A percentile compares a stretch with the other conserved stretches of the same genome.
Evolutionary conservation across 371 early-diverging fungal species (phyloP).

Genomic region (Haplosporangium sp.): DNA sequence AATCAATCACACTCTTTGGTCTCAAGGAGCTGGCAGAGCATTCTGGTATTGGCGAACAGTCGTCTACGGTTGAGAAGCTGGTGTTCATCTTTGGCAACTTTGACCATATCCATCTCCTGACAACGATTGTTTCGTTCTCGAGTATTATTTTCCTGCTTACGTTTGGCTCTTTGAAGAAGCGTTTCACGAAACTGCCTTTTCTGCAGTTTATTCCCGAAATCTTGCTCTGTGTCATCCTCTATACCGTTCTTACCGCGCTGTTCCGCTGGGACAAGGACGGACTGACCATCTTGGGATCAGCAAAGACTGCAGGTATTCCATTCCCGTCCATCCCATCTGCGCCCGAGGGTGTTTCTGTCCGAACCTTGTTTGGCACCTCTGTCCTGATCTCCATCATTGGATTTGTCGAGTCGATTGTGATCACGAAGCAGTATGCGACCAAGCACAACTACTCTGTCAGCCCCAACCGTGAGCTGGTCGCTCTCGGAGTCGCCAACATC

Average conservation of each 20-base stretch:
- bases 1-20: slow-evolving; percentile 82
- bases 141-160: slow-evolving; percentile 75
- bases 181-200: slow-evolving; percentile 58
- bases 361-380: slow-evolving; percentile 56
- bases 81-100: slow-evolving; percentile 67
- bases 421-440: slow-evolving; percentile 89
- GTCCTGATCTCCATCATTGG: slow-evolving; percentile 92
- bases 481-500: slow-evolving; percentile 88
- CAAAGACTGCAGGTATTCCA: slow-evolving; percentile 71
- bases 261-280: slow-evolving; percentile 78
- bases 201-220: slow-evolving; percentile 89
- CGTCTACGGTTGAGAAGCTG: slow-evolving; percentile 81
- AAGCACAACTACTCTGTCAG: slow-evolving; percentile 89
- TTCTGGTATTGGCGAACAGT: slow-evolving; percentile 68
- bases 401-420: slow-evolving; percentile 94
- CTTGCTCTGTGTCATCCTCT: slow-evolving; percentile 78
- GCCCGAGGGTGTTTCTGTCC: slow-evolving; percentile 75
- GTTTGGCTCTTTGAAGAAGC: slow-evolving; percentile 69
- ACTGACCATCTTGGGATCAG: slow-evolving; percentile 79
- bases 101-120: slow-evolving; percentile 69
- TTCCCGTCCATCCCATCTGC: slow-evolving; percentile 70
- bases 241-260: slow-evolving; percentile 70
- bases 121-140: slow-evolving; percentile 73
- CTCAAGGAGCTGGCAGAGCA: slow-evolving; percentile 61
- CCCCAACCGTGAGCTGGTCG: slow-evolving; percentile 95